Base-by-base conservation (phyloP, 2,329 filamentous ascomycete genomes). In the Lachnellula cervina region DNA sequence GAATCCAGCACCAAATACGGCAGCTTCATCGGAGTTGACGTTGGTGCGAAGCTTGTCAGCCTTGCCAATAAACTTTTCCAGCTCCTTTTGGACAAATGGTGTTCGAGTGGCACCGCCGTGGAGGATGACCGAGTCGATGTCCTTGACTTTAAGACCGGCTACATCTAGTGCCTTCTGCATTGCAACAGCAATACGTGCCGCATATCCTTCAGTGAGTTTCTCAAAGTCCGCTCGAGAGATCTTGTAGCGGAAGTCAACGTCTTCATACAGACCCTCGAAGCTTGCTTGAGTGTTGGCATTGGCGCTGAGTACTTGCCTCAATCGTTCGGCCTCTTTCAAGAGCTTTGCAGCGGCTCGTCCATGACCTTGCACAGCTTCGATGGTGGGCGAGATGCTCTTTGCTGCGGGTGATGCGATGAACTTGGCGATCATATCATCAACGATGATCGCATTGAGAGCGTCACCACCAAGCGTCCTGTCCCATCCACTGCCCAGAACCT, bases 1-100 rank as follows among this genome's bases (percentile, higher is more conserved):
- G 80, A 99, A 97, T 28, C 88, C 92, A 54, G 94, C 93, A 65
- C 94, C 94, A 71, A 97, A 96, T 9, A 96, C 94, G 50, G 94
- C 94, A 23, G 94, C 88, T 74, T 99, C 94, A 67, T 99, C 94
- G 11, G 93, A 89, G 75, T 99, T 99, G 69, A 99, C 94, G 66
- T 95, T 99, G 68, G 87, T 88, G 62, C 91, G 87, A 57, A 99
- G 79, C 77, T 96, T 97, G 51, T 88, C 84, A 7, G 84, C 73
- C 17, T 80, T 82, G 38, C 89, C 88, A 50, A 86, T 81, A 44
- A 89, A 73, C 59, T 84, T 82, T 74, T 97, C 91, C 16, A 99
- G 83, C 66, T 88, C 81, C 73, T 87, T 93, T 72, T 97, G 93
- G 11, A 99, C 90, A 66, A 97, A 97, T 0, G 94, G 94, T 8